Conservation (phyloP, 805 yeast genomes). For the Nakazawaea pomicola region DNA sequence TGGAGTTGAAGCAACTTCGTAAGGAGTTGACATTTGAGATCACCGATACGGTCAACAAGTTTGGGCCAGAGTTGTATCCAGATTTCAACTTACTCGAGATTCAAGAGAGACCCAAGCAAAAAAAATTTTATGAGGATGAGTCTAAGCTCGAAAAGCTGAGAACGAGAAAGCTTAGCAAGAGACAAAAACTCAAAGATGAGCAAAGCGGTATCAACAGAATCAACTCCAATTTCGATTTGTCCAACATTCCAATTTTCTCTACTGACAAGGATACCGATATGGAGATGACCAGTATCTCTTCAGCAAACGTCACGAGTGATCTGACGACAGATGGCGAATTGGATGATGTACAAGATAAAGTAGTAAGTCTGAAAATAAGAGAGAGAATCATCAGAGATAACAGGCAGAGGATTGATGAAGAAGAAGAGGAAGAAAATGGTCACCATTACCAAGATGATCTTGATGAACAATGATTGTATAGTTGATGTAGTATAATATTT, state of each 20-base stretch:
- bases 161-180: constrained; percentile 13
- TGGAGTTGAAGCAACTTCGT: constrained; percentile 57
- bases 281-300: constrained; percentile 6
- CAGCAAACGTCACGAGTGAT: constrained; percentile 4
- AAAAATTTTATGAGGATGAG: constrained; percentile 24
- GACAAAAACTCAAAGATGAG: constrained; percentile 21
- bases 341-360: constrained; percentile 1
- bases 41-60: constrained; percentile 70
- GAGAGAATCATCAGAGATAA: constrained; percentile 10
- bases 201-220: constrained; percentile 27
- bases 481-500: too few species aligned
- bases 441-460: too few species aligned
- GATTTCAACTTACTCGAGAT: constrained; percentile 64
- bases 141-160: not conserved
- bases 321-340: constrained; percentile 10
- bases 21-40: constrained; percentile 62
- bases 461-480: too few species aligned
- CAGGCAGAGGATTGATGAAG: constrained; percentile 3
- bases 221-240: constrained; percentile 37
- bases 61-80: constrained; percentile 83
- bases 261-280: constrained; percentile 29
- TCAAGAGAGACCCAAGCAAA: constrained; percentile 32
- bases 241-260: constrained; percentile 49
- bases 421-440: too few species aligned
- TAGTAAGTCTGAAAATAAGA: constrained; percentile 11